phyloP scores from a whole-genome alignment of 2,329 filamentous ascomycete genomes.

The Stagonosporopsis cucurbitacearum region DNA sequence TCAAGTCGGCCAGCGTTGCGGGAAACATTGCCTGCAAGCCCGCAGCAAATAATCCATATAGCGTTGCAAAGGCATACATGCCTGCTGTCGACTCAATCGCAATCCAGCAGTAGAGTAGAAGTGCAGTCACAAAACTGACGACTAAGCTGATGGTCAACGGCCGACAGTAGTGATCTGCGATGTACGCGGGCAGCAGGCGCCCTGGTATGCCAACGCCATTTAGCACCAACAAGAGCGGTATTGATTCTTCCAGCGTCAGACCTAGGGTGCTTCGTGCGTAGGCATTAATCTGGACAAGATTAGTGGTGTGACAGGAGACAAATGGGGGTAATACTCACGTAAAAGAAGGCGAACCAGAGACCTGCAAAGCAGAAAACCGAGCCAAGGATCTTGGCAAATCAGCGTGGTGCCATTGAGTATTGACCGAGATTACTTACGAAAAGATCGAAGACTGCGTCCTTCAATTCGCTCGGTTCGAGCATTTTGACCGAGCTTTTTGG shows the following conservation, averaged over 20 bases:
- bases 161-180: conserved; percentile 53
- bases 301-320: neutral
- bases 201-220: conserved; percentile 57
- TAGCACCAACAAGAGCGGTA: conserved; percentile 56
- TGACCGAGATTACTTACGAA: conserved; percentile 21
- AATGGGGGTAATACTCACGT: neutral
- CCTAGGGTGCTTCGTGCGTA: conserved; percentile 59
- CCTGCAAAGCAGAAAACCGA: conserved; percentile 36
- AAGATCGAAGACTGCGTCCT: conserved; percentile 27
- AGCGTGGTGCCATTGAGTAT: conserved; percentile 33
- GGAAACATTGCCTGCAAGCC: conserved; percentile 54
- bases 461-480: conserved; percentile 24
- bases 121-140: conserved; percentile 45
- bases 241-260: conserved; percentile 41
- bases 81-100: conserved; percentile 47
- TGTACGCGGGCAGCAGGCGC: conserved; percentile 55
- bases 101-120: conserved; percentile 55
- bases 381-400: conserved; percentile 40
- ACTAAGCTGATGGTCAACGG: conserved; percentile 52
- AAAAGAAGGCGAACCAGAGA: conserved; percentile 52
- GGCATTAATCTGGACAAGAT: conserved; percentile 27
- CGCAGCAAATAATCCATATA: conserved; percentile 58
- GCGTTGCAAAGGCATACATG: conserved; percentile 52
- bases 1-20: conserved; percentile 53
- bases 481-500: conserved; percentile 23